A percentile compares a stretch with the other conserved stretches of the same genome.
These are phyloP conservation scores for Fusarium aywerte DNA, from an alignment of 2,329 filamentous ascomycete genomes.

Conservation along the genomic window DNA sequence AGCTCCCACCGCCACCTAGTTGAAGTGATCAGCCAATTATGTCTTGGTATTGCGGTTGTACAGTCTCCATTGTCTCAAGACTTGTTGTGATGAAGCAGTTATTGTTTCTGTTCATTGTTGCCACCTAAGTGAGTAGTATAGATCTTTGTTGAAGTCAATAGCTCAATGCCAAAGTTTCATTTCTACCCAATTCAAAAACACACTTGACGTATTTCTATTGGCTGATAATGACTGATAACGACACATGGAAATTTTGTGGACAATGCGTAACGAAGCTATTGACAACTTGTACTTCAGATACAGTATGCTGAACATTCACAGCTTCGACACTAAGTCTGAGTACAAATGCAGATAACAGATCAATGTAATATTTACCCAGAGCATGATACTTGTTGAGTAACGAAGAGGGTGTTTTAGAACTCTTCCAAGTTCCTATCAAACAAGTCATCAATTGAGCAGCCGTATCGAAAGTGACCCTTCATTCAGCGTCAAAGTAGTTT, in stretches of 20 bases:
- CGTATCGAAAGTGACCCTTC: not conserved
- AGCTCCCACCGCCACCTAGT: slow-evolving; percentile 29
- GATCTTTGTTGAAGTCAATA: too few species aligned
- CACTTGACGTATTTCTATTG: not conserved
- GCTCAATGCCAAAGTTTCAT: too few species aligned
- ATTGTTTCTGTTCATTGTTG: not conserved
- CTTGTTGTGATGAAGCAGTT: not conserved
- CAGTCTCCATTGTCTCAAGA: not conserved
- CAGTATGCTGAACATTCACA: too few species aligned
- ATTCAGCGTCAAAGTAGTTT: not conserved
- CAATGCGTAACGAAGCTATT: not conserved
- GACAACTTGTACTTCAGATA: not conserved
- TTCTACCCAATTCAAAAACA: not conserved
- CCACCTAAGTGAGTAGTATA: not conserved
- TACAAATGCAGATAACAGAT: not conserved
- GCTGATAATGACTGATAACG: not conserved
- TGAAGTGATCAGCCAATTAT: slow-evolving; percentile 2
- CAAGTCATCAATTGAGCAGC: not conserved
- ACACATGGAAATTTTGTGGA: not conserved
- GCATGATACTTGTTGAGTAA: not conserved
- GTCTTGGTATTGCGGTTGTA: not conserved
- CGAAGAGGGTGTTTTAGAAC: not conserved
- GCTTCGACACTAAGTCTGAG: not conserved
- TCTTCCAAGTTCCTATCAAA: not conserved
- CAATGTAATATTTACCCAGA: not conserved